Percentiles rank a stretch among this genome's conserved stretches.
These are phyloP conservation scores for Isoetes taiwanensis DNA, from an alignment of 75 land plant genomes.

Conservation along the genomic window DNA sequence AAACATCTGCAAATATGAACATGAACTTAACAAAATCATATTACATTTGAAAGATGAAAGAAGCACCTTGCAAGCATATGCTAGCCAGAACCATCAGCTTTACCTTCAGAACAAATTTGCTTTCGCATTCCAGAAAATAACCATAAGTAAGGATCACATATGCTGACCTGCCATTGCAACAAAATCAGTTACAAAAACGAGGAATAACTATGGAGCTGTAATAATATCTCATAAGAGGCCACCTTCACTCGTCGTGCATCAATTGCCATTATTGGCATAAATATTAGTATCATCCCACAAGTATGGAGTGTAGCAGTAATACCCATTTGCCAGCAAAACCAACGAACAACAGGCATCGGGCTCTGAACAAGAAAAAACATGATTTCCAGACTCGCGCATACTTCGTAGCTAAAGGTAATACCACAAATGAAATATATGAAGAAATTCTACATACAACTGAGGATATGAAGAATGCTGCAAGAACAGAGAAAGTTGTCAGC, in stretches of 20 bases:
- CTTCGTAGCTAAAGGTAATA: not conserved
- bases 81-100: not conserved
- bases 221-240: not conserved
- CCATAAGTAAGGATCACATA: conserved; percentile 26
- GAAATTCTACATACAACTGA: conserved; percentile 19
- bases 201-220: not conserved
- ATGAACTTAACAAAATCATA: not conserved
- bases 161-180: conserved; percentile 15
- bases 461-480: conserved; percentile 38
- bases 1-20: not conserved
- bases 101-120: conserved; percentile 7
- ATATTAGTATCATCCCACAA: conserved; percentile 30
- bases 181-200: conserved; percentile 1
- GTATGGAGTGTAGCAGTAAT: conserved; percentile 33
- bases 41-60: not conserved
- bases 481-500: conserved; percentile 33
- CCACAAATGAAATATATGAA: not conserved
- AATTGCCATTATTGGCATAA: conserved; percentile 31
- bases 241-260: conserved; percentile 35
- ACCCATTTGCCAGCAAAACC: conserved; percentile 52
- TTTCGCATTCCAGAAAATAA: conserved; percentile 15
- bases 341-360: conserved; percentile 32
- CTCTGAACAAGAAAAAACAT: conserved; percentile 10
- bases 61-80: not conserved
- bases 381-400: not conserved